Evolutionary conservation across 2,329 filamentous ascomycete species (phyloP).

Genomic region (Aurifilum marmelostoma): DNA sequence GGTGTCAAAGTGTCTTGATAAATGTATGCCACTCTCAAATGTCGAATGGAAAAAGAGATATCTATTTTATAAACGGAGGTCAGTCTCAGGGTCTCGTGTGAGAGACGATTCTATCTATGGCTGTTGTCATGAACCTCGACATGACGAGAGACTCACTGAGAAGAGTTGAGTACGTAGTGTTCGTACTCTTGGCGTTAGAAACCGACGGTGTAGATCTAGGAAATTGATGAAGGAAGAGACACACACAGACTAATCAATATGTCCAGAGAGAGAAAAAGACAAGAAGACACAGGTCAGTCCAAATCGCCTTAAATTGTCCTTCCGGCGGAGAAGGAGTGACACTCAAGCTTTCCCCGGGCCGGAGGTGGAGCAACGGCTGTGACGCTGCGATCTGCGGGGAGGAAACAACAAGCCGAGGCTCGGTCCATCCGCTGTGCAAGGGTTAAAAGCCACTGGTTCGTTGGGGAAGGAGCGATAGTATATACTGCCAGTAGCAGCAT

Average conservation of each 20-base stretch:
- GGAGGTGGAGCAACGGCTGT: slow-evolving; percentile 9
- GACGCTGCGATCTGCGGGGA: slow-evolving; percentile 22
- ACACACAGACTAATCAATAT: neutral
- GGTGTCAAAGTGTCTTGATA: too few relatives aligned
- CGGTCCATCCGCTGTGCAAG: slow-evolving; percentile 14
- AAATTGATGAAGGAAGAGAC: neutral
- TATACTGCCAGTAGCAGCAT: neutral
- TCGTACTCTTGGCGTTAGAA: neutral
- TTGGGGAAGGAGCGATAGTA: too few relatives aligned
- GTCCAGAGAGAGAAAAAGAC: neutral
- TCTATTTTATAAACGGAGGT: neutral
- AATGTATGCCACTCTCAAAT: neutral
- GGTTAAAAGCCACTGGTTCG: neutral
- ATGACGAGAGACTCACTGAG: neutral
- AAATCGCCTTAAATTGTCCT: neutral
- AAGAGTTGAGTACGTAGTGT: neutral
- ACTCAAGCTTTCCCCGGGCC: slow-evolving; percentile 8
- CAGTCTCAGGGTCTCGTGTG: neutral
- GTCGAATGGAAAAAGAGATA: too few relatives aligned
- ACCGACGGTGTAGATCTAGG: neutral
- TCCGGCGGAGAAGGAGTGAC: too few relatives aligned
- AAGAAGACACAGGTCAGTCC: neutral
- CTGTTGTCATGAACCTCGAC: neutral
- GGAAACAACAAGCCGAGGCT: slow-evolving; percentile 23
- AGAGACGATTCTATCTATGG: neutral